Evolutionary conservation across 495 filamentous ascomycete genomes (phyloP), one percentile per base, ranked within the genome.

Genomic region (Podospora bellae-mahoneyi): DNA sequence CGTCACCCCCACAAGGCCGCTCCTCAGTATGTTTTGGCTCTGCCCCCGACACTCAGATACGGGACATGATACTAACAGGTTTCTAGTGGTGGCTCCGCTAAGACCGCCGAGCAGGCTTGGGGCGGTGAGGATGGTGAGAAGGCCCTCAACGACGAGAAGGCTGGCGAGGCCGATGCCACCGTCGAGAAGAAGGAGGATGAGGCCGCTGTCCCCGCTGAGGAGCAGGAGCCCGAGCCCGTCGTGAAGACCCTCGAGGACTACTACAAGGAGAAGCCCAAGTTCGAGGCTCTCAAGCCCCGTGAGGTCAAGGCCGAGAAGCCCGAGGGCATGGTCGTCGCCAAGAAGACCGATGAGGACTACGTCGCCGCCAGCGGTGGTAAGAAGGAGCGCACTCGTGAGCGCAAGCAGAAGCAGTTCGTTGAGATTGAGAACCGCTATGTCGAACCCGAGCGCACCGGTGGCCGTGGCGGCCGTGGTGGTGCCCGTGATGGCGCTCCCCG

Each of bases 101-200:
- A 98, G 88, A 91, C 96, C 82, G 89, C 92, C 74, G 88, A 87
- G 76, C 91, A 92, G 76, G 90, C 92, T 70, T 99, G 95, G 95
- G 95, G 93, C 74, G 90, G 84, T 76, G 85, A 85, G 65, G 89
- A 89, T 75, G 95, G 93, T 77, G 82, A 87, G 32, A 90, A 87
- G 74, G 91, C 93, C 80, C 90, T 87, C 80, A 89, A 90, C 70
- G 96, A 97, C 73, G 95, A 97, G 85, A 85, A 91, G 75, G 92
- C 89, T 71, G 95, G 87, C 68, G 92, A 93, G 75, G 88, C 87
- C 69, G 94, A 96, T 71, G 95, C 95, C 70, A 85, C 92, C 79
- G 82, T 85, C 54, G 94, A 97, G 69, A 85, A 87, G 77, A 91
- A 83, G 66, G 82, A 78, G 15, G 79, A 81, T 61, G 77, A 76